Conservation (phyloP, 345 rosid genomes). For the Microcos paniculata region DNA sequence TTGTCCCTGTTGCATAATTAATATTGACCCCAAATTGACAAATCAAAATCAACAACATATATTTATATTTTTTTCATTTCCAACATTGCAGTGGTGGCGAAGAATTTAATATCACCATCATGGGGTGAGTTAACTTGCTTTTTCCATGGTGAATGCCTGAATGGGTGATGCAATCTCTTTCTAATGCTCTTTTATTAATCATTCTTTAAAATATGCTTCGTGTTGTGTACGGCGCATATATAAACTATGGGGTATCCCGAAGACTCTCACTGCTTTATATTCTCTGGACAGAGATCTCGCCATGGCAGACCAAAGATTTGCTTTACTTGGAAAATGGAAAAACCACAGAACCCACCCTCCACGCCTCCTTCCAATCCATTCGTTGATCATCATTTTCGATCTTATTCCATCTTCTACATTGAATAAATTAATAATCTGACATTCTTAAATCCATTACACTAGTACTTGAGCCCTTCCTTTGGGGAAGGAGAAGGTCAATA, state of each 20-base stretch:
- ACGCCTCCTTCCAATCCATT: neutral
- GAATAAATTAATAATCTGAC: constrained; percentile 9
- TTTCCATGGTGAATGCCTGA: neutral
- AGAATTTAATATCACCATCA: neutral
- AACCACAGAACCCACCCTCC: constrained; percentile 23
- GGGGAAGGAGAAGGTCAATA: neutral
- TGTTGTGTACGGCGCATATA: too few relatives aligned
- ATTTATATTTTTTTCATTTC: too few relatives aligned
- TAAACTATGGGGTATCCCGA: constrained; percentile 22
- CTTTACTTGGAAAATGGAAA: constrained; percentile 36
- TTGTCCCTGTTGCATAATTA: too few relatives aligned
- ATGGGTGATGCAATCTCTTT: constrained; percentile 15
- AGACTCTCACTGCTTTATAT: constrained; percentile 12
- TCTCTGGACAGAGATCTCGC: constrained; percentile 24
- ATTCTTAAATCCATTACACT: neutral
- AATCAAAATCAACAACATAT: too few relatives aligned
- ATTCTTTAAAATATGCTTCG: too few relatives aligned
- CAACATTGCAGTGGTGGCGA: neutral
- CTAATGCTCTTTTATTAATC: too few relatives aligned
- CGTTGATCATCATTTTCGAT: neutral
- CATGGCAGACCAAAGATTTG: constrained; percentile 29
- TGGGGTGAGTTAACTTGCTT: constrained; percentile 12
- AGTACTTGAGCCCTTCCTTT: neutral
- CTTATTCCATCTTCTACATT: neutral
- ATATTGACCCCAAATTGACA: neutral